phyloP scores from a whole-genome alignment of 108 stramenopile species.

The Pseudonitzschia multistriata region DNA sequence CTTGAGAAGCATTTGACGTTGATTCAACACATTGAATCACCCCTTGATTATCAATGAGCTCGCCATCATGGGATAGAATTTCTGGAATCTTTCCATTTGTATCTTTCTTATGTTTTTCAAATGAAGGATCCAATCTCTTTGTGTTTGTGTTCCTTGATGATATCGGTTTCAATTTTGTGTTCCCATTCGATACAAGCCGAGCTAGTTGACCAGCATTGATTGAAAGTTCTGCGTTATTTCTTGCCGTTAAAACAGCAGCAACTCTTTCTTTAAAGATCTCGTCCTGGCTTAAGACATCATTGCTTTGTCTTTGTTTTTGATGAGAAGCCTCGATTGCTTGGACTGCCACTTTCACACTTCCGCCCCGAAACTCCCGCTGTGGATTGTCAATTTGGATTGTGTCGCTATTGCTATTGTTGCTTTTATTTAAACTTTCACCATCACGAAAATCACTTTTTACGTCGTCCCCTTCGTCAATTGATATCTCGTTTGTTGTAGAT shows the following conservation, averaged over 20 bases:
- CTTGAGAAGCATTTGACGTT: background rate
- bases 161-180: background rate
- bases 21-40: background rate
- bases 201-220: background rate
- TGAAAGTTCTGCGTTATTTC: background rate
- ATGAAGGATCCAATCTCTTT: background rate
- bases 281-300: background rate
- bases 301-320: background rate
- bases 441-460: too few relatives aligned
- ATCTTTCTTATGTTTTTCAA: background rate
- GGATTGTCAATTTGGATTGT: background rate
- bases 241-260: background rate
- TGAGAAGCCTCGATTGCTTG: constrained; percentile 6
- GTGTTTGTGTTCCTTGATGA: background rate
- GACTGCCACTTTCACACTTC: constrained; percentile 1
- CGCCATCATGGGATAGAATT: background rate
- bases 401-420: background rate
- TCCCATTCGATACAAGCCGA: background rate
- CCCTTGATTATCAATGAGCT: background rate
- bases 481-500: background rate
- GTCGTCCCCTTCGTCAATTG: background rate
- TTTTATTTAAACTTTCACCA: background rate
- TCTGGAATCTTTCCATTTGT: background rate
- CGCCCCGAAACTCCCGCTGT: background rate
- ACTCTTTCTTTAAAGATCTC: constrained; percentile 2